Evolutionary conservation across 2,329 filamentous ascomycete genomes (phyloP).

Genomic region (Penicillium rolfsii): DNA sequence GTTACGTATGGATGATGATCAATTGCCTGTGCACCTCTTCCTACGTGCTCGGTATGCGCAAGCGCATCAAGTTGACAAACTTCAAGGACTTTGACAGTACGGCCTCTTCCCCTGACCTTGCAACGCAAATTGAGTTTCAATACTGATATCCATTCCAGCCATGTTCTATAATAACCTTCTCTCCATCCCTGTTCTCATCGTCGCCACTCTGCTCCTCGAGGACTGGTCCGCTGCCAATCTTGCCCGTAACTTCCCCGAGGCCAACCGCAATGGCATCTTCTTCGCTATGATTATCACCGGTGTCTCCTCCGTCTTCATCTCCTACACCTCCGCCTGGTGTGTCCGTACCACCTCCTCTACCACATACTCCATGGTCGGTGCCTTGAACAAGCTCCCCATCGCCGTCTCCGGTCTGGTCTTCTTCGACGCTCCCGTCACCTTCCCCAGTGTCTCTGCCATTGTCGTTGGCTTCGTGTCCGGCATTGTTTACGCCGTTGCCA

Average conservation of each 20-base stretch:
- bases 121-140: constrained; percentile 25
- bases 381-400: constrained; percentile 96
- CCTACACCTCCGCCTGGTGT: constrained; percentile 99
- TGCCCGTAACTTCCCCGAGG: constrained; percentile 82
- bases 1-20: constrained; percentile 96
- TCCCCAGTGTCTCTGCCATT: constrained; percentile 90
- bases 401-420: constrained; percentile 90
- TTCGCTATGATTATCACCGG: constrained; percentile 93
- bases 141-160: constrained; percentile 56
- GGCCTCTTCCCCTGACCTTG: constrained; percentile 45
- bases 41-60: constrained; percentile 91
- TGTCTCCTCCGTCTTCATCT: constrained; percentile 92
- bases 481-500: constrained; percentile 85
- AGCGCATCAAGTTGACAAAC: constrained; percentile 98
- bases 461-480: constrained; percentile 88
- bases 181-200: constrained; percentile 86
- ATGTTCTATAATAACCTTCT: constrained; percentile 99
- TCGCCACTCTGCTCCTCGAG: constrained; percentile 80
- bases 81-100: constrained; percentile 99
- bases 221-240: constrained; percentile 91
- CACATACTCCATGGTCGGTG: constrained; percentile 98
- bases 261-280: constrained; percentile 76
- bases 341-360: constrained; percentile 96
- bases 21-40: constrained; percentile 94
- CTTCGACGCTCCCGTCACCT: constrained; percentile 90